A percentile compares a stretch with the other conserved stretches of the same genome.
phyloP scores from a whole-genome alignment of 345 rosid species.

The Euclidium syriacum region DNA sequence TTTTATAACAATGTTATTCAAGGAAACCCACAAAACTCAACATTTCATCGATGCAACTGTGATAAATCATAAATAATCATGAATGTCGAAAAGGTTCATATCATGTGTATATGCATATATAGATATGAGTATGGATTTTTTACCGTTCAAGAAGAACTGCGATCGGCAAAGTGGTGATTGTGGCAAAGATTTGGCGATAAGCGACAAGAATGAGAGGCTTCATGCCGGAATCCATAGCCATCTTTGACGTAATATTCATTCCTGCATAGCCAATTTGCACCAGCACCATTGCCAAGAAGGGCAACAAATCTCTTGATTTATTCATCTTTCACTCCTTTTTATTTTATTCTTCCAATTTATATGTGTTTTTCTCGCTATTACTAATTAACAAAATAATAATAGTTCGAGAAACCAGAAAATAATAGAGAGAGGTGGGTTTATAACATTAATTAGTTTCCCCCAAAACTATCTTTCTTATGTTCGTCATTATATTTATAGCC shows the following conservation, averaged over 20 bases:
- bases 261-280: conserved; percentile 78
- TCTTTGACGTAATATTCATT: conserved; percentile 81
- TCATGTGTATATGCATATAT: background rate
- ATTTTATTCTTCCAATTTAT: background rate
- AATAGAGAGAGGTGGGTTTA: background rate
- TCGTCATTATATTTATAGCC: conserved; percentile 22
- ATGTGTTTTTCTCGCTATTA: background rate
- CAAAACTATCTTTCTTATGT: conserved; percentile 11
- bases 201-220: conserved; percentile 75
- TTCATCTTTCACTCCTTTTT: conserved; percentile 24
- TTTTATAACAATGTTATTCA: background rate
- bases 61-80: background rate
- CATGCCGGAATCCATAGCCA: conserved; percentile 88
- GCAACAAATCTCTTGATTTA: conserved; percentile 41
- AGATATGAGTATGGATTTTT: background rate
- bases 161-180: conserved; percentile 60
- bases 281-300: conserved; percentile 68
- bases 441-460: conserved; percentile 2
- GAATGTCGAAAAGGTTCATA: background rate
- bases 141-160: conserved; percentile 75
- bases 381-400: conserved; percentile 19
- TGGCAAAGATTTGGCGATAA: conserved; percentile 77
- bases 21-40: background rate
- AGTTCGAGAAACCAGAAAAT: conserved; percentile 7
- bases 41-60: background rate